Percentiles rank a stretch among this genome's conserved stretches.
These are phyloP conservation scores for Phyllosticta citribraziliensis DNA, from an alignment of 2,329 filamentous ascomycete genomes.

Conservation along the genomic window DNA sequence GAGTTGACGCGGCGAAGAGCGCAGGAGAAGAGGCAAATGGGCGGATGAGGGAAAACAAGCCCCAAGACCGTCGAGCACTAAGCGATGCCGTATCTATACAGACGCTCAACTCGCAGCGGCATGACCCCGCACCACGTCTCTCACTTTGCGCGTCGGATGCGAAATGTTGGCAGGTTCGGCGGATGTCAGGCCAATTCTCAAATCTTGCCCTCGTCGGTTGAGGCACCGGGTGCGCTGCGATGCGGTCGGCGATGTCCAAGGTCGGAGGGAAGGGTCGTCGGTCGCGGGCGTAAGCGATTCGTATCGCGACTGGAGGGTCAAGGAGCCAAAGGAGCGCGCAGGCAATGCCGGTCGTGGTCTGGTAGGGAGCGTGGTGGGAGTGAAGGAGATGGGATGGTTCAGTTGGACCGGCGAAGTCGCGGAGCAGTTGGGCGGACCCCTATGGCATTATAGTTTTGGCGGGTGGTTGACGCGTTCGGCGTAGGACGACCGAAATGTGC, in stretches of 20 bases:
- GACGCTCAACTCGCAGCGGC: conserved; percentile 2
- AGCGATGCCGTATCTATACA: conserved; percentile 18
- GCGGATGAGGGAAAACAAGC: conserved; percentile 13
- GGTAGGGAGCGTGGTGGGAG: conserved; percentile 5
- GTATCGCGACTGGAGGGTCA: conserved; percentile 1
- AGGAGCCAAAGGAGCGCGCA: background rate
- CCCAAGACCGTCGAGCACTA: conserved; percentile 15
- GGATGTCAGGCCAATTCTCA: background rate
- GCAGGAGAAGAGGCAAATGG: conserved; percentile 15
- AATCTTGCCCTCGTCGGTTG: background rate
- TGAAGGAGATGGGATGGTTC: conserved; percentile 2
- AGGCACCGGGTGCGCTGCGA: background rate
- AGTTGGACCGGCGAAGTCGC: conserved; percentile 3
- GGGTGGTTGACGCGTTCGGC: conserved; percentile 8
- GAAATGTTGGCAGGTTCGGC: background rate
- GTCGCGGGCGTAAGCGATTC: background rate
- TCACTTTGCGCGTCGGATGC: conserved; percentile 1
- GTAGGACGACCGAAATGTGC: background rate
- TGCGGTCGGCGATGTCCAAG: conserved; percentile 2
- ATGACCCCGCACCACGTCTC: conserved; percentile 1
- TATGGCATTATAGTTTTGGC: background rate
- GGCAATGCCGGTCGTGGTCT: background rate
- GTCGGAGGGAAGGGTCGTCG: background rate
- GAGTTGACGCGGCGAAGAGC: background rate
- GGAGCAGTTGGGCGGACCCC: conserved; percentile 4